Percentiles rank a stretch among this genome's conserved stretches.
Evolutionary conservation across 139 green algal genomes (phyloP).

Genomic region (Ettlia oleoabundans): DNA sequence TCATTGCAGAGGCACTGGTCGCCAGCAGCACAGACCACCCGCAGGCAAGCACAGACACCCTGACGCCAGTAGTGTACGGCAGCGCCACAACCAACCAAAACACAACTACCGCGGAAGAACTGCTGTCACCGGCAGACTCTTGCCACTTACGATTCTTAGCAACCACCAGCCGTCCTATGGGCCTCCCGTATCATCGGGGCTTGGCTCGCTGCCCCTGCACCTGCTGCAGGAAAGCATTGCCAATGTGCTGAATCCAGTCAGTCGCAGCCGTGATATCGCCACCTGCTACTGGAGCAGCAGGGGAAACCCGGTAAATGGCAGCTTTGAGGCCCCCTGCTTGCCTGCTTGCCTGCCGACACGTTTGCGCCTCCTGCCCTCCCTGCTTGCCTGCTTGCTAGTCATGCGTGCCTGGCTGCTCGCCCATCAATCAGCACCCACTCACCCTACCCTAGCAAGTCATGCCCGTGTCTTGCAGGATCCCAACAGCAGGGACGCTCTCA

Average conservation of each 20-base stretch:
- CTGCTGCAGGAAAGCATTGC: slow-evolving; percentile 29
- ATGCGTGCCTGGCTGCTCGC: slow-evolving; percentile 4
- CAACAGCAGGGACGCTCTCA: slow-evolving; percentile 31
- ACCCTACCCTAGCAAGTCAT: not conserved
- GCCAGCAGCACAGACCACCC: slow-evolving; percentile 50
- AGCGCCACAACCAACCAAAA: too few species aligned
- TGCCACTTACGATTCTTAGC: too few species aligned
- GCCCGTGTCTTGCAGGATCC: slow-evolving; percentile 19
- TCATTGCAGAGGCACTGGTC: slow-evolving; percentile 35
- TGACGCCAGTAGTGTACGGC: too few species aligned
- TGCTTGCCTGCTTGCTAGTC: not conserved
- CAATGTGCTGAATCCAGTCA: slow-evolving; percentile 44
- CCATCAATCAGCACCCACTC: not conserved
- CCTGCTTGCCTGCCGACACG: not conserved
- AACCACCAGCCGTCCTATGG: too few species aligned
- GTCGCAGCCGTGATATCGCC: not conserved
- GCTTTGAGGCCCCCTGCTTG: too few species aligned
- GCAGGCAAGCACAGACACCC: slow-evolving; percentile 12
- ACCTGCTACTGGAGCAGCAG: slow-evolving; percentile 41
- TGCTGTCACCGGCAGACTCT: too few species aligned
- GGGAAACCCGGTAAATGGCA: slow-evolving; percentile 1
- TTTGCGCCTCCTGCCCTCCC: not conserved
- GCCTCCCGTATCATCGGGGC: not conserved
- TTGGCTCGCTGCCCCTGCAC: not conserved
- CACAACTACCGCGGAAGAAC: too few species aligned